Percentiles rank a stretch among this genome's conserved stretches.
phyloP scores from a whole-genome alignment of 169 alveolate genomes.

The Cryptosporidium sp. region DNA sequence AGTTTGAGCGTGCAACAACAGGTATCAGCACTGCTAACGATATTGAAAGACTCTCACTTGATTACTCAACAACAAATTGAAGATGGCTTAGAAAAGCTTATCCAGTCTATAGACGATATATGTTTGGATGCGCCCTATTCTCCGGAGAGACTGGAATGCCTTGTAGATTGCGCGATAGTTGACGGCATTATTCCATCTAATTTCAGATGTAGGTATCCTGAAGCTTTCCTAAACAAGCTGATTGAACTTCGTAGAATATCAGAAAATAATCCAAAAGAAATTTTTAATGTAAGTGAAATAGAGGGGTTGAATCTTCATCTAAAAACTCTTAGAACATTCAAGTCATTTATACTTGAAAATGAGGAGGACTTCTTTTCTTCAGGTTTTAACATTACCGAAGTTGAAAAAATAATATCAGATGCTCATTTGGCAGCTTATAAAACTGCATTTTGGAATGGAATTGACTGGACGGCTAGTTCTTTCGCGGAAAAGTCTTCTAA shows the following conservation, averaged over 20 bases:
- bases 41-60: slow-evolving; percentile 57
- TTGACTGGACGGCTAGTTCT: slow-evolving; percentile 49
- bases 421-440: slow-evolving; percentile 43
- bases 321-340: slow-evolving; percentile 38
- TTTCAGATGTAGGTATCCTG: slow-evolving; percentile 74
- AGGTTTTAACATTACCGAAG: slow-evolving; percentile 29
- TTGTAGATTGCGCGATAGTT: slow-evolving; percentile 67
- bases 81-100: slow-evolving; percentile 69
- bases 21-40: slow-evolving; percentile 65
- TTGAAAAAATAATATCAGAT: slow-evolving; percentile 56
- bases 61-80: slow-evolving; percentile 73
- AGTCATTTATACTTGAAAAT: slow-evolving; percentile 51
- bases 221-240: slow-evolving; percentile 38
- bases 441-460: slow-evolving; percentile 66
- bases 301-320: slow-evolving; percentile 31
- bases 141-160: slow-evolving; percentile 71
- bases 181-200: slow-evolving; percentile 67
- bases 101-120: slow-evolving; percentile 73
- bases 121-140: slow-evolving; percentile 73
- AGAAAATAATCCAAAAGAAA: slow-evolving; percentile 18
- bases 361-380: slow-evolving; percentile 70
- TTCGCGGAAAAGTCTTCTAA: background rate
- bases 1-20: slow-evolving; percentile 66
- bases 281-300: slow-evolving; percentile 7
- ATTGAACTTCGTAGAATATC: slow-evolving; percentile 43